Conservation (phyloP, 305 asterid genomes). For the Stenogyne calaminthoides region DNA sequence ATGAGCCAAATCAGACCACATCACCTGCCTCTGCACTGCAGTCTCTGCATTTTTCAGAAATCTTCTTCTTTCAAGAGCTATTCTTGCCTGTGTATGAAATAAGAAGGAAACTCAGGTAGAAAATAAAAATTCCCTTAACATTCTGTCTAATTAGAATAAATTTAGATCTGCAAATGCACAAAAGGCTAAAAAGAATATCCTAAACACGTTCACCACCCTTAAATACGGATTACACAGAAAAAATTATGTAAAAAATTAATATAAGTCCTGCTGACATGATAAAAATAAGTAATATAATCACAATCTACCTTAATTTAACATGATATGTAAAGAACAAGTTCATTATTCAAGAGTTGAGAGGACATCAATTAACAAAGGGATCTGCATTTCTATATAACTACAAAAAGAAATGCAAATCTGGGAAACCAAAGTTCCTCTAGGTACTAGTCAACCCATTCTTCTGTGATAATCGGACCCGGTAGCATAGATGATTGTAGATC, state of each 20-base stretch:
- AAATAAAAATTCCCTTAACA: slow-evolving; percentile 5
- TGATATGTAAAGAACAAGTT: slow-evolving; percentile 8
- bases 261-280: slow-evolving; percentile 1
- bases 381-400: neutral
- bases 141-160: slow-evolving; percentile 13
- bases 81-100: slow-evolving; percentile 71
- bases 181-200: neutral
- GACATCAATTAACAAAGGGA: neutral
- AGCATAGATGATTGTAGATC: slow-evolving; percentile 8
- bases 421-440: neutral
- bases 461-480: neutral
- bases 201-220: neutral
- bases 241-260: neutral
- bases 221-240: slow-evolving; percentile 11
- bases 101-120: slow-evolving; percentile 9
- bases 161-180: neutral
- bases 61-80: slow-evolving; percentile 95
- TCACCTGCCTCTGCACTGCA: slow-evolving; percentile 93
- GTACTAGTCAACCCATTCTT: slow-evolving; percentile 16
- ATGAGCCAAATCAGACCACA: slow-evolving; percentile 98
- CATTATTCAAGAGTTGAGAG: neutral
- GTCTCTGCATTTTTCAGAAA: slow-evolving; percentile 96
- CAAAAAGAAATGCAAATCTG: slow-evolving; percentile 8
- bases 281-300: slow-evolving; percentile 10
- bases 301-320: slow-evolving; percentile 5